Evolutionary conservation across 2,329 filamentous ascomycete genomes (phyloP), one percentile per base, ranked within the genome.

Genomic region (Lasiodiplodia gonubiensis): DNA sequence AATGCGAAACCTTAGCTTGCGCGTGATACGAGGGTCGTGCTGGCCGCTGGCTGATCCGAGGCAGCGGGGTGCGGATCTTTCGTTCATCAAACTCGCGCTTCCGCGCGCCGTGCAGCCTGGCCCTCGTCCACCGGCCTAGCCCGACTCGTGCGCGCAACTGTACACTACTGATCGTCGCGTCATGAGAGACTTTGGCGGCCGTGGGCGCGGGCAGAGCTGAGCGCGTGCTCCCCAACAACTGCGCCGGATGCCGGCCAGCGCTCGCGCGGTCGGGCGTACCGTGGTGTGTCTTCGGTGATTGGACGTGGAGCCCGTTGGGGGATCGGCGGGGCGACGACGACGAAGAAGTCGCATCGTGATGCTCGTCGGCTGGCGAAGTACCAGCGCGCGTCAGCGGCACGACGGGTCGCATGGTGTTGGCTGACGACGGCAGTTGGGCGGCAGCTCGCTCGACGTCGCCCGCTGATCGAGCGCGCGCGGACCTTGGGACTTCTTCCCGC

Each of bases 211-310:
- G 59, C 59, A 37, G 59, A 63, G 59, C 59, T 63, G 59, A 63
- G 59, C 59, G 42, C 59, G 59, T 46, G 23, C 30, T 25, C 39
- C 25, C 39, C 55, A 48, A 42, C 18, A 61, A 27, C 46, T 27
- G 27, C 39, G 25, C 57, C 57, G 57, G 57, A 42, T 42, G 30
- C 33, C 53, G 53, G 53, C 35, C 53, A 59, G 59, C 46, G 59
- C 39, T 25, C 59, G n/a, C 27, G 46, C 59, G 27, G 46, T 63
- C 59, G 59, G 59, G 59, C 59, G 59, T 63, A 63, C 59, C 59
- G 59, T 63, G 59, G 59, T 51, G 59, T 37, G 61, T 54, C 51
- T 64, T 64, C 61, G 61, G 61, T 64, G 61, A 64, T 64, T 64
- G 48, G 49, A 23, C 61, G 48, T 64, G 61, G 61, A 64, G 48